Base-by-base conservation (phyloP, 768 basidiomycete genomes). In the Steccherinum ochraceum region DNA sequence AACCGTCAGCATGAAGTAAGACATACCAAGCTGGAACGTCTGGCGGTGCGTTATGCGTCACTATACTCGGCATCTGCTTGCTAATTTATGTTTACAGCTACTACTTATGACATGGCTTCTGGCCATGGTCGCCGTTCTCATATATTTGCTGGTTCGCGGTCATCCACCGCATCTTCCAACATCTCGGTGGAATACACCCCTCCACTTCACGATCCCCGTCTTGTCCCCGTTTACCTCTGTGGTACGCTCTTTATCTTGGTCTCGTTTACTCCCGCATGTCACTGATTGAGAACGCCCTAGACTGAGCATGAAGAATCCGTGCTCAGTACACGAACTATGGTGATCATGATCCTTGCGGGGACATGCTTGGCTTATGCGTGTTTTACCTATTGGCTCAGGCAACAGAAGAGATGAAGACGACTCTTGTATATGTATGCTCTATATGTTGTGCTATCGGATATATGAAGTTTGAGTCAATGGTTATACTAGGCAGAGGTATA, bases 191-290 rank as follows among this genome's bases (percentile, higher is more conserved):
- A 52, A 45, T 12, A 46, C 67, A 4, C 68, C 83, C 0, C 70
- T 76, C 1, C 87, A 88, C 61, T 87, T 87, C 62, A 89, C 86
- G 0, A 83, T 89, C 20, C 86, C 87, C 3, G 81, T 89, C 3
- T 63, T 89, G 16, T 89, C 87, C 0, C 87, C 86, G 0, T 89
- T 89, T 57, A 78, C 85, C 2, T 87, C 85, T 11, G 87, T 89
- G 61, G 86, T 89, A 53, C 49, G 78, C 69, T 2, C 48, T n/a
- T n/a, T n/a, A n/a, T n/a, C n/a, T n/a, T n/a, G n/a, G 30, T 35
- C 30, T 35, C 11, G 30, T 46, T 27, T 30, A 35, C n/a, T n/a
- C n/a, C n/a, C n/a, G n/a, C n/a, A n/a, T n/a, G n/a, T n/a, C n/a
- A n/a, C n/a, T n/a, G n/a, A n/a, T n/a, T n/a, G n/a, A n/a, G n/a